Evolutionary conservation across 78 protist genomes (phyloP).

Genomic region (Dictyostelium brefeldianum): DNA sequence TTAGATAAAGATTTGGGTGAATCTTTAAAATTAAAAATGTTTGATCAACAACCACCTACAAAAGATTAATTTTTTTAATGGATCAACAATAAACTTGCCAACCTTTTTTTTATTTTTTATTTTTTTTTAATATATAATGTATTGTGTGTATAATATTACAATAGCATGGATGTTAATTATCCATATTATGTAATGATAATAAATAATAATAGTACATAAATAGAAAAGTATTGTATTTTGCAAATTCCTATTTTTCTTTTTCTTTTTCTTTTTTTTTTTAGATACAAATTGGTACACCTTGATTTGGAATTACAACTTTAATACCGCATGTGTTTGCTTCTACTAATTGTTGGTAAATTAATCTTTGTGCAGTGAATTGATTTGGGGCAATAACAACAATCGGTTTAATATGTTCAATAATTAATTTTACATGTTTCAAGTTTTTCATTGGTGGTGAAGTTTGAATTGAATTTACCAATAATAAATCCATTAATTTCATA

Average conservation of each 20-base stretch:
- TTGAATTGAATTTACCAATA: slow-evolving; percentile 8
- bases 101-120: too few relatives aligned
- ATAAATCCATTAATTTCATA: background rate
- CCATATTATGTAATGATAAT: too few relatives aligned
- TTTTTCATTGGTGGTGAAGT: slow-evolving; percentile 27
- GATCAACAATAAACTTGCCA: too few relatives aligned
- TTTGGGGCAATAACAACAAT: background rate
- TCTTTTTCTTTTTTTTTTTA: slow-evolving; percentile 8
- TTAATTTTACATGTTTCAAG: slow-evolving; percentile 35
- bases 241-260: background rate
- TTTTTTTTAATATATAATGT: too few relatives aligned
- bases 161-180: too few relatives aligned
- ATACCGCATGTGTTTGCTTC: slow-evolving; percentile 5
- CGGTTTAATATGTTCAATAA: slow-evolving; percentile 60
- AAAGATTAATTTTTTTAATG: too few relatives aligned
- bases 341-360: slow-evolving; percentile 27
- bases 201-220: background rate
- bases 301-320: slow-evolving; percentile 29
- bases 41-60: background rate
- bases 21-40: slow-evolving; percentile 5
- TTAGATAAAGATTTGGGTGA: background rate
- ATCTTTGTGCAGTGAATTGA: background rate
- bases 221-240: background rate
- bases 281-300: slow-evolving; percentile 54
- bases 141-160: too few relatives aligned